Evolutionary conservation across 345 rosid genomes (phyloP).

Genomic region (Kandelia obovata): DNA sequence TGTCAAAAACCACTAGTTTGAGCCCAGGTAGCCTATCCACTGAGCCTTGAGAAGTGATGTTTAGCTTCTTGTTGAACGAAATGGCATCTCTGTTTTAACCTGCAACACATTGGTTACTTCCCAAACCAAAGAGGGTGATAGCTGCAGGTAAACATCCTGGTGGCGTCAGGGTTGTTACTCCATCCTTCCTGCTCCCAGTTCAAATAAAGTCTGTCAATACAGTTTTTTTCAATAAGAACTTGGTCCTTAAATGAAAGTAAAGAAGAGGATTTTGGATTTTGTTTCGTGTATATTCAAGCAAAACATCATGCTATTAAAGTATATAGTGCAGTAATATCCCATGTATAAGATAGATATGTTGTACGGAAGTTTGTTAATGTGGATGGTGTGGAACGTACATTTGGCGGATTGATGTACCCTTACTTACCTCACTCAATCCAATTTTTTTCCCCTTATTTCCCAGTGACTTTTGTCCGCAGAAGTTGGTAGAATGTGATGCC

Average conservation of each 20-base stretch:
- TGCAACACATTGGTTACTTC: conserved; percentile 67
- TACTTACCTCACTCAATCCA: too few relatives aligned
- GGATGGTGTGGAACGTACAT: too few relatives aligned
- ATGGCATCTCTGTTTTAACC: conserved; percentile 71
- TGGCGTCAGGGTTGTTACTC: conserved; percentile 79
- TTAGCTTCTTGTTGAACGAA: conserved; percentile 68
- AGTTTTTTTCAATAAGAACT: neutral
- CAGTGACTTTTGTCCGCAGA: neutral
- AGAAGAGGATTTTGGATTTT: neutral
- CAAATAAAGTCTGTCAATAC: conserved; percentile 51
- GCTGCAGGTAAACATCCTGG: conserved; percentile 89
- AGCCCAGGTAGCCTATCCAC: conserved; percentile 55
- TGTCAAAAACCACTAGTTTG: conserved; percentile 72
- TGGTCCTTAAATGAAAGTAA: conserved; percentile 16
- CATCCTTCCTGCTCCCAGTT: conserved; percentile 72
- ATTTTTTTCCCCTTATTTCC: neutral
- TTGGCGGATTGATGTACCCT: too few relatives aligned
- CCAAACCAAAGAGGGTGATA: conserved; percentile 69
- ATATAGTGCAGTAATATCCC: neutral
- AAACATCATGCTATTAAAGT: neutral
- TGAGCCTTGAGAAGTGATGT: conserved; percentile 55
- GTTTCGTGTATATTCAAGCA: neutral
- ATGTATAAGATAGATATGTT: neutral
- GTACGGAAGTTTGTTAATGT: too few relatives aligned
- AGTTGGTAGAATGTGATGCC: conserved; percentile 28